phyloP scores from a whole-genome alignment of 768 basidiomycete species.

The Kondoa malvinella region DNA sequence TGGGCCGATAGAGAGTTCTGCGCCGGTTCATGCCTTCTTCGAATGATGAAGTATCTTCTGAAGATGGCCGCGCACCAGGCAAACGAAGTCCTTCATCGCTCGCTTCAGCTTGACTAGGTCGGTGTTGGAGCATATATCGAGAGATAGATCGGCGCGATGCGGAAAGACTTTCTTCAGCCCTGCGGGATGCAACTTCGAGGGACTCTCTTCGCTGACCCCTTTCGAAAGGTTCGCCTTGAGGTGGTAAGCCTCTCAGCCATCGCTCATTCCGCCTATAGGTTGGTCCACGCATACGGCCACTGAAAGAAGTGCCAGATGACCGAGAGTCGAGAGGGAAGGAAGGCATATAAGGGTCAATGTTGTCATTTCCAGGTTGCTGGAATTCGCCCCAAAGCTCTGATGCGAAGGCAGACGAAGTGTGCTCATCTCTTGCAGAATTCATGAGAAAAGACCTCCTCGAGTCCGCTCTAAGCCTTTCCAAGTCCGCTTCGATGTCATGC shows the following conservation, averaged over 20 bases:
- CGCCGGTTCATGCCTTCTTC: too few species aligned
- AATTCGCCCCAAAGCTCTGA: background rate
- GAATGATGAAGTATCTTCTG: too few species aligned
- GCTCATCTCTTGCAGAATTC: too few species aligned
- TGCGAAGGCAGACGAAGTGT: too few species aligned
- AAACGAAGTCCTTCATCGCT: too few species aligned
- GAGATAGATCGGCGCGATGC: background rate
- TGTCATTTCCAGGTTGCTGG: background rate
- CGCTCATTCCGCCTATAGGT: background rate
- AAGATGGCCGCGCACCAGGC: too few species aligned
- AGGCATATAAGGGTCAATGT: background rate
- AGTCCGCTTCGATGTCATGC: too few species aligned
- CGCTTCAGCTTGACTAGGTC: background rate
- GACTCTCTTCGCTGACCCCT: background rate
- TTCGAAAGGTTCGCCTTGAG: too few species aligned
- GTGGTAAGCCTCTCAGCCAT: background rate
- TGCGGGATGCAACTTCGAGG: background rate
- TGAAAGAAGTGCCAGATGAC: background rate
- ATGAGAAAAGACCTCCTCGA: too few species aligned
- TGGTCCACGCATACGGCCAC: background rate
- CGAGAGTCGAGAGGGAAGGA: background rate
- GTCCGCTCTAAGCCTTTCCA: too few species aligned
- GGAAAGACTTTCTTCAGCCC: background rate
- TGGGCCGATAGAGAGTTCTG: background rate
- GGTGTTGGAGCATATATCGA: background rate